These are phyloP conservation scores for Trichoderma breve DNA, from an alignment of 2,329 filamentous ascomycete genomes.

Conservation along the genomic window DNA sequence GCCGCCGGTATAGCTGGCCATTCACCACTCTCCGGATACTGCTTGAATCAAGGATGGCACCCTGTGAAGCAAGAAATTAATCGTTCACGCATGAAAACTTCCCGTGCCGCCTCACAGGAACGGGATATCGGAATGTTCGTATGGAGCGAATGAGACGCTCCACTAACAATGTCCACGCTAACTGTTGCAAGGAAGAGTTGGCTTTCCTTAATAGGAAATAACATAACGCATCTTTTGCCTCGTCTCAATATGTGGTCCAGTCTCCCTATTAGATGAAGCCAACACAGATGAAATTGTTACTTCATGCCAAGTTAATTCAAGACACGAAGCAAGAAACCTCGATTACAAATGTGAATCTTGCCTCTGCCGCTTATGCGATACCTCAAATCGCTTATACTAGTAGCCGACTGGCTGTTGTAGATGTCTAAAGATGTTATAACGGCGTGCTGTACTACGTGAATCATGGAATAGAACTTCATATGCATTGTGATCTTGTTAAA, in stretches of 20 bases:
- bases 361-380: background rate
- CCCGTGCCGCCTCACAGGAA: background rate
- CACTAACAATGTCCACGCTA: background rate
- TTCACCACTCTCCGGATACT: background rate
- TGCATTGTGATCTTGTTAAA: background rate
- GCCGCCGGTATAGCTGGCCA: background rate
- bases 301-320: background rate
- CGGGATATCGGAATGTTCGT: background rate
- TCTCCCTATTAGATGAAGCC: background rate
- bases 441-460: background rate
- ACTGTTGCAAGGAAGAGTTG: background rate
- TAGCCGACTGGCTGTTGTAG: background rate
- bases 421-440: background rate
- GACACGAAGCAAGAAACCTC: background rate
- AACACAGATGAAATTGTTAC: background rate
- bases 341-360: background rate
- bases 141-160: background rate
- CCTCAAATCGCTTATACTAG: background rate
- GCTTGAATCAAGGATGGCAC: background rate
- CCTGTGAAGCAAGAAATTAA: background rate
- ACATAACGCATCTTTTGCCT: background rate
- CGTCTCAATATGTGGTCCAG: background rate
- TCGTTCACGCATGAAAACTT: background rate
- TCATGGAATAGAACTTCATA: background rate
- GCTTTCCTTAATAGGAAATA: background rate